Evolutionary conservation across 2,329 filamentous ascomycete species (phyloP).

Genomic region (Trichophyton equinum): DNA sequence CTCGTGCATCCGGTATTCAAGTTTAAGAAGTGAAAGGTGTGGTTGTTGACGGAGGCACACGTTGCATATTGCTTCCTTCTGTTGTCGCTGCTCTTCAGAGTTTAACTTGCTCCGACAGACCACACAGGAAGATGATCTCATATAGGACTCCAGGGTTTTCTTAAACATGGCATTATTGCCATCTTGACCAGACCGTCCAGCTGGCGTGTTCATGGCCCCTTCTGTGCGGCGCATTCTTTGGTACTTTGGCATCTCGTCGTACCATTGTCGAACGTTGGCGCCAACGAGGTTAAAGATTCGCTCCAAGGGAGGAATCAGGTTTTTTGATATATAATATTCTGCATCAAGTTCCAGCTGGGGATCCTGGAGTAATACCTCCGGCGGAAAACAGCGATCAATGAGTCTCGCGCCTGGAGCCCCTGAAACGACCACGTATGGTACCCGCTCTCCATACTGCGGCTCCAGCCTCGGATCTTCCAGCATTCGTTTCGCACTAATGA

Average conservation of each 20-base stretch:
- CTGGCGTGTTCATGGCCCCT: constrained; percentile 9
- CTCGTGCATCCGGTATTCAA: constrained; percentile 49
- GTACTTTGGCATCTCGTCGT: constrained; percentile 89
- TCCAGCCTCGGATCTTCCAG: constrained; percentile 73
- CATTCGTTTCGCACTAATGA: constrained; percentile 80
- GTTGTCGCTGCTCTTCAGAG: constrained; percentile 17
- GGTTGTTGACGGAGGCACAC: constrained; percentile 25
- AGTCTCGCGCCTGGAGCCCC: constrained; percentile 76
- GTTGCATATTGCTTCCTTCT: constrained; percentile 29
- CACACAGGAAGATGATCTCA: constrained; percentile 67
- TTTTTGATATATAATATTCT: constrained; percentile 95
- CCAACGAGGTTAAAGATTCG: constrained; percentile 94
- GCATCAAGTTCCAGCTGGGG: constrained; percentile 73
- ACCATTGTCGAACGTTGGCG: constrained; percentile 82
- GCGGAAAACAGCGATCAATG: constrained; percentile 79
- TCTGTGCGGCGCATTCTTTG: constrained; percentile 59
- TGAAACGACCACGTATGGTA: constrained; percentile 86
- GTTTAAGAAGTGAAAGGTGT: constrained; percentile 48
- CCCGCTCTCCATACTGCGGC: constrained; percentile 86
- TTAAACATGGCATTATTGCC: constrained; percentile 23
- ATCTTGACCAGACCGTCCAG: constrained; percentile 2
- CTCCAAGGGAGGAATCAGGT: constrained; percentile 85
- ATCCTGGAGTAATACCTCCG: constrained; percentile 66
- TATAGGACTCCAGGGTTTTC: constrained; percentile 86
- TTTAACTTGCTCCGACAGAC: constrained; percentile 55